These are phyloP conservation scores for Apocynum venetum DNA, from an alignment of 257 asterid species.

Conservation along the genomic window DNA sequence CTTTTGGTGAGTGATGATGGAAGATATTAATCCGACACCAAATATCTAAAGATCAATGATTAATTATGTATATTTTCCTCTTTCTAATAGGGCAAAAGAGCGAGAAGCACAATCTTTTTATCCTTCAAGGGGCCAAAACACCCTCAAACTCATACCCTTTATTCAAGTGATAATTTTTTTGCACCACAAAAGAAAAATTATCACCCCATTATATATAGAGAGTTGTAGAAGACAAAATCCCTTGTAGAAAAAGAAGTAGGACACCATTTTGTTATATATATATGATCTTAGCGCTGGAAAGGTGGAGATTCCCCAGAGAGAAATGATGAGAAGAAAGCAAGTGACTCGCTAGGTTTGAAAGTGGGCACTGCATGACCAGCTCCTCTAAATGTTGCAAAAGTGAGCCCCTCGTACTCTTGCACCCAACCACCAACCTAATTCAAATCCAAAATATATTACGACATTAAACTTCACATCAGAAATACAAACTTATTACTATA, in stretches of 20 bases:
- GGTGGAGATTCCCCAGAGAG: slow-evolving; percentile 64
- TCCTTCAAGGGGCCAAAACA: too few relatives aligned
- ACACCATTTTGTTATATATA: neutral
- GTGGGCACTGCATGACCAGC: slow-evolving; percentile 94
- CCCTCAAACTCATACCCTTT: too few relatives aligned
- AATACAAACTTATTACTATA: neutral
- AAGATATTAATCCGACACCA: too few relatives aligned
- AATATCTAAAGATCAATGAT: too few relatives aligned
- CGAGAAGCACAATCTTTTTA: too few relatives aligned
- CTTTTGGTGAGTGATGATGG: too few relatives aligned
- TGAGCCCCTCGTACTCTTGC: slow-evolving; percentile 76
- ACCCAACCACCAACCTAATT: slow-evolving; percentile 87
- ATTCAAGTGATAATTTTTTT: neutral
- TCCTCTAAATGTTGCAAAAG: slow-evolving; percentile 88
- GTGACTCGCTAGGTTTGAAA: slow-evolving; percentile 78
- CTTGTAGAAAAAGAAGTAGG: neutral
- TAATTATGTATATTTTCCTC: too few relatives aligned
- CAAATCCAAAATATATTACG: neutral
- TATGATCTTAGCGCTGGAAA: slow-evolving; percentile 27
- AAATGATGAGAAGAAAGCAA: slow-evolving; percentile 69
- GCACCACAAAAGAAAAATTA: neutral
- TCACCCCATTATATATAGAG: neutral
- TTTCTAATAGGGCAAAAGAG: too few relatives aligned
- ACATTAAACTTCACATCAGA: neutral
- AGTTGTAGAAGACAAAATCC: neutral